A percentile compares a stretch with the other conserved stretches of the same genome.
Evolutionary conservation across 495 filamentous ascomycete species (phyloP).

Genomic region (Jackrogersella multiformis): DNA sequence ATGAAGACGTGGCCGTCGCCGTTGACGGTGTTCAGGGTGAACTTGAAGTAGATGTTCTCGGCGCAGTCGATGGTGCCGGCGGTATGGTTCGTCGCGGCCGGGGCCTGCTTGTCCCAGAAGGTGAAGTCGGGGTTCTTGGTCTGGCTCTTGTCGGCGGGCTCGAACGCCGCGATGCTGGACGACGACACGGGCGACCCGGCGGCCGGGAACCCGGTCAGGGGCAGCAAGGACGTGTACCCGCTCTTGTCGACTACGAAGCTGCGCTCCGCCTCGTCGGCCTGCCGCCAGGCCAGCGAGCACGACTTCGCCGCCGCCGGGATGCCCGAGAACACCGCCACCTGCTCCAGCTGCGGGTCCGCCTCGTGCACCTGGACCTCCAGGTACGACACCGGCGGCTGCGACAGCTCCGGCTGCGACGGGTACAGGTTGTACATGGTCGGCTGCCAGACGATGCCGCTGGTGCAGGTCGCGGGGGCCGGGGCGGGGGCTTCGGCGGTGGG

Average conservation of each 20-base stretch:
- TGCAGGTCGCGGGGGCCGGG: constrained; percentile 48
- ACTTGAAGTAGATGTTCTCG: constrained; percentile 30
- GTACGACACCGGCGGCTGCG: constrained; percentile 44
- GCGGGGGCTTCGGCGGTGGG: neutral
- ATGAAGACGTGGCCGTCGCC: constrained; percentile 40
- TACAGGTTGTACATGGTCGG: constrained; percentile 61
- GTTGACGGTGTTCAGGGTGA: constrained; percentile 11
- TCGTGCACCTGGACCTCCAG: constrained; percentile 42
- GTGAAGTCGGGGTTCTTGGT: constrained; percentile 34
- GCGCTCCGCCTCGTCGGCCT: constrained; percentile 44
- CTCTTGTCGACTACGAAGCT: constrained; percentile 47
- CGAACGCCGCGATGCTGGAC: constrained; percentile 17
- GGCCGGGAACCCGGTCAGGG: constrained; percentile 44
- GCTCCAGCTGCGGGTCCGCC: constrained; percentile 43
- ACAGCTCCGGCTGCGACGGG: constrained; percentile 60
- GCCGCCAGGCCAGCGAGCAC: constrained; percentile 48
- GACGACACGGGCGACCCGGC: constrained; percentile 15
- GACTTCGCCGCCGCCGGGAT: constrained; percentile 44
- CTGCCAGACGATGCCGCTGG: constrained; percentile 61
- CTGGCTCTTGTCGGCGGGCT: neutral
- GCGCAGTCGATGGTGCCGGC: constrained; percentile 31
- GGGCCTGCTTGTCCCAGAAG: constrained; percentile 33
- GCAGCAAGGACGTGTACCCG: constrained; percentile 40
- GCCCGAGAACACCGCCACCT: constrained; percentile 46
- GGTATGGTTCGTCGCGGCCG: constrained; percentile 18